A percentile compares a stretch with the other conserved stretches of the same genome.
Conservation (phyloP, 2,329 filamentous ascomycete genomes). For the Fusarium udum region DNA sequence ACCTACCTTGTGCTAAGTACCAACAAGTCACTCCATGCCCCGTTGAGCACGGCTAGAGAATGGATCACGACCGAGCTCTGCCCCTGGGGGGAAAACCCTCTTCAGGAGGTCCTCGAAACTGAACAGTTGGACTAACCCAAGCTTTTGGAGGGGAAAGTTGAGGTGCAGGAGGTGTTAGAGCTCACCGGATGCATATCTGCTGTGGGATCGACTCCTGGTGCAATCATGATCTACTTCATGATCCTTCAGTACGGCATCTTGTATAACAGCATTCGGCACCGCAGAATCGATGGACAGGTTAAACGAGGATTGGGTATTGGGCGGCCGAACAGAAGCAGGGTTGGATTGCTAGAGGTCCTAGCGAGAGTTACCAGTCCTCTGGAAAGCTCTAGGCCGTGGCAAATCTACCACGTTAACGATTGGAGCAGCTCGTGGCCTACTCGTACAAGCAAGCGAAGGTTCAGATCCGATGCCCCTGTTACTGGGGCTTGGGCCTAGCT, state of each 20-base stretch:
- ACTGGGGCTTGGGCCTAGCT: slow-evolving; percentile 19
- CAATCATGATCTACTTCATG: not conserved
- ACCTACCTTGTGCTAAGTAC: not conserved
- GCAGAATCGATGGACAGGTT: not conserved
- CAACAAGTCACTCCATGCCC: slow-evolving; percentile 12
- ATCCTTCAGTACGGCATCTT: slow-evolving; percentile 4
- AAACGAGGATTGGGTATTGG: slow-evolving; percentile 3
- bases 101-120: not conserved
- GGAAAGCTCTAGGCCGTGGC: slow-evolving; percentile 36
- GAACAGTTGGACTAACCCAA: not conserved
- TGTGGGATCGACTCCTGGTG: not conserved
- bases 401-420: slow-evolving; percentile 20
- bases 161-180: not conserved
- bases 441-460: slow-evolving; percentile 8
- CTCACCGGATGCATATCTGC: not conserved
- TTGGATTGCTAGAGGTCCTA: slow-evolving; percentile 29
- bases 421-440: slow-evolving; percentile 10
- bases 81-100: not conserved
- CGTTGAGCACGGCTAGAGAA: slow-evolving; percentile 2
- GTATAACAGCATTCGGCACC: not conserved
- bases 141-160: not conserved
- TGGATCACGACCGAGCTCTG: slow-evolving; percentile 16
- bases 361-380: slow-evolving; percentile 38
- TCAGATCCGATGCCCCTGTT: slow-evolving; percentile 29
- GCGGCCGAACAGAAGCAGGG: slow-evolving; percentile 26